Conservation (phyloP, 306 rosid species). For the Rubus parviflorus region DNA sequence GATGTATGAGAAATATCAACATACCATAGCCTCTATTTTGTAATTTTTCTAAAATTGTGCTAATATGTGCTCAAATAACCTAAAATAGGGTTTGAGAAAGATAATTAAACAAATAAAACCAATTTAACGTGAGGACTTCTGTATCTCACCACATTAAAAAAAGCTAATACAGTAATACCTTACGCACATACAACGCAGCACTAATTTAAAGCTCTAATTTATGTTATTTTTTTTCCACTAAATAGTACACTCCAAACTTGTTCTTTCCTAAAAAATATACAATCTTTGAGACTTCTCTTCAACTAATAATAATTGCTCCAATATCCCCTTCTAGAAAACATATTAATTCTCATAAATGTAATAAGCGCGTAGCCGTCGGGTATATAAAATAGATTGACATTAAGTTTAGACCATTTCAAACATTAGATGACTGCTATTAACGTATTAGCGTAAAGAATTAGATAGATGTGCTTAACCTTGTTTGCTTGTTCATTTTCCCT, state of each 20-base stretch:
- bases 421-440: not conserved
- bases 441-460: not conserved
- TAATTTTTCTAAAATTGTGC: too few relatives aligned
- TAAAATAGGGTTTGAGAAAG: too few relatives aligned
- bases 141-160: too few relatives aligned
- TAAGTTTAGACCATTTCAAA: not conserved
- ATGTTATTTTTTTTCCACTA: too few relatives aligned
- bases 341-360: not conserved
- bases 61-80: not conserved
- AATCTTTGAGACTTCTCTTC: not conserved
- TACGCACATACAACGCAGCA: too few relatives aligned
- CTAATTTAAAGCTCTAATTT: too few relatives aligned
- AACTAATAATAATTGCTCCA: not conserved
- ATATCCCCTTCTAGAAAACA: not conserved
- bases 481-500: not conserved
- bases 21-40: too few relatives aligned
- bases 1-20: too few relatives aligned
- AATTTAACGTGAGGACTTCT: too few relatives aligned
- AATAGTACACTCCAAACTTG: not conserved
- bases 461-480: not conserved
- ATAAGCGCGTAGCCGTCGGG: not conserved
- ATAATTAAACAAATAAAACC: too few relatives aligned
- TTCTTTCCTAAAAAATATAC: not conserved
- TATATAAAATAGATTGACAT: not conserved
- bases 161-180: too few relatives aligned